Evolutionary conservation across 1,284 basidiomycete genomes (phyloP).

Genomic region (Heterobasidion annosum): DNA sequence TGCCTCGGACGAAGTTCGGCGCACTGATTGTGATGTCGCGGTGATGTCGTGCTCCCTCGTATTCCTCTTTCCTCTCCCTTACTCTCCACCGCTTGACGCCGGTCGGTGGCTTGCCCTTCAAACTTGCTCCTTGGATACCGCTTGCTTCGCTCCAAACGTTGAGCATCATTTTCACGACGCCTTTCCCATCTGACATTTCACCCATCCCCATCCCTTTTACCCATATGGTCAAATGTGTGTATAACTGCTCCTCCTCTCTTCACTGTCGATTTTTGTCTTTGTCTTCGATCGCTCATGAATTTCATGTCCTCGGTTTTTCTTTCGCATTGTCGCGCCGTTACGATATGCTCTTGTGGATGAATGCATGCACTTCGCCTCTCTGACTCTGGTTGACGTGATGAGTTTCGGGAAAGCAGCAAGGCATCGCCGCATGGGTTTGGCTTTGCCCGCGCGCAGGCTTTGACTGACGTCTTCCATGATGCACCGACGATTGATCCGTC

Average conservation of each 20-base stretch:
- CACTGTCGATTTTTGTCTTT: not conserved
- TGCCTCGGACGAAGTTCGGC: no score
- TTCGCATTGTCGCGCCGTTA: not conserved
- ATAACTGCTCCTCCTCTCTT: not conserved
- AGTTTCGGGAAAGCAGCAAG: no score
- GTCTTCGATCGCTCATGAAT: not conserved
- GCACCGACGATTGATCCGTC: no score
- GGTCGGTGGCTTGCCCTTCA: conserved; percentile 20
- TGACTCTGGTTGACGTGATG: not conserved
- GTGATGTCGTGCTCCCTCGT: not conserved
- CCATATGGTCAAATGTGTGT: not conserved
- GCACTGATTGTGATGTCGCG: no score
- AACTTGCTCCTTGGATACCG: not conserved
- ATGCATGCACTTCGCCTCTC: not conserved
- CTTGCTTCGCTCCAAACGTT: not conserved
- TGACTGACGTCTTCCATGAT: no score
- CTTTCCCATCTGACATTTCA: not conserved
- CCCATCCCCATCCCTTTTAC: not conserved
- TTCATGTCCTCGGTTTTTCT: not conserved
- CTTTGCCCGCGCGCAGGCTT: no score
- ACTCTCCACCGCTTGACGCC: not conserved
- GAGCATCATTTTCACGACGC: not conserved
- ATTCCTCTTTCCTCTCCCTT: not conserved
- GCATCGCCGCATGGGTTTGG: not conserved
- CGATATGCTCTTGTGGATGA: not conserved